Evolutionary conservation across 345 rosid genomes (phyloP).

Genomic region (Lenwebbia sp.): DNA sequence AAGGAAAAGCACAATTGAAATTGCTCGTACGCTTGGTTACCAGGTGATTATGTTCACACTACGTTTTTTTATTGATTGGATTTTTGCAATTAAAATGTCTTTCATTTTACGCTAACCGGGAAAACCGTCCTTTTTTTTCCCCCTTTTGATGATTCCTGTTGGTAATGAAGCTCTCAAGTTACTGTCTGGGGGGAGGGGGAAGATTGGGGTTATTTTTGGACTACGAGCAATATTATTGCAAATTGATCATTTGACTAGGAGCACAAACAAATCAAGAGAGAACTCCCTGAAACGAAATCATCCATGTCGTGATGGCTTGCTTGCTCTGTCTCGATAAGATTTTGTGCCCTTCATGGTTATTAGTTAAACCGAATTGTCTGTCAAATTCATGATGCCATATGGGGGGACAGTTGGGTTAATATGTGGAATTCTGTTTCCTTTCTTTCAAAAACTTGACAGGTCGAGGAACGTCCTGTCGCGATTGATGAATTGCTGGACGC

Average conservation of each 20-base stretch:
- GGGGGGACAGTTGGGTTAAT: not conserved
- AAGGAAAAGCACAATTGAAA: slow-evolving; percentile 31
- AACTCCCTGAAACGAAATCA: not conserved
- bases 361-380: not conserved
- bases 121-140: no score
- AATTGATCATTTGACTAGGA: not conserved
- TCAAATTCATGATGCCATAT: not conserved
- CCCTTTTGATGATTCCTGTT: no score
- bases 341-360: not conserved
- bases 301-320: not conserved
- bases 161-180: no score
- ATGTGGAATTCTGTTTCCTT: not conserved
- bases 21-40: slow-evolving; percentile 8
- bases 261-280: not conserved
- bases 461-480: slow-evolving; percentile 1
- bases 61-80: not conserved
- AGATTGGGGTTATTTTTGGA: no score
- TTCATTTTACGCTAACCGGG: not conserved
- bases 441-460: not conserved
- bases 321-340: not conserved
- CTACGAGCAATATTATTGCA: no score
- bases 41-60: not conserved
- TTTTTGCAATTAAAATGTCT: not conserved
- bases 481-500: slow-evolving; percentile 8
- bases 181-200: no score